These are phyloP conservation scores for Myrica gale DNA, from an alignment of 306 rosid species.

Conservation along the genomic window DNA sequence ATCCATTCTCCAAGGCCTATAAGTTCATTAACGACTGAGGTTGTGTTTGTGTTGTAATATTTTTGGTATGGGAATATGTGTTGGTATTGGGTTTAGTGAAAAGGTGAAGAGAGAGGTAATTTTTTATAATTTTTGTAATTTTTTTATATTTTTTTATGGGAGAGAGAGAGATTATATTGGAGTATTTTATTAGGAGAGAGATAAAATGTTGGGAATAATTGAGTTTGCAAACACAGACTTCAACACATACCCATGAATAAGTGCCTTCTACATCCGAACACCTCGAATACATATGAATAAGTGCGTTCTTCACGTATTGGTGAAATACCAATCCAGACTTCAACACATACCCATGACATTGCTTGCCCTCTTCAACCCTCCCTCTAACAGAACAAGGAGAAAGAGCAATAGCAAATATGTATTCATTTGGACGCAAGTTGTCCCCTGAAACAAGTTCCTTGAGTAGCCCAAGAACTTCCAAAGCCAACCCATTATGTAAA, in stretches of 20 bases:
- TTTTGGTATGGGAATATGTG: no score
- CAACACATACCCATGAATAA: no score
- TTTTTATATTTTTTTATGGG: no score
- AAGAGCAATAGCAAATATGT: slow-evolving; percentile 46
- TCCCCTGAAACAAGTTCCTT: slow-evolving; percentile 36
- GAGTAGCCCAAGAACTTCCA: slow-evolving; percentile 47
- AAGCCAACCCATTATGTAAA: slow-evolving; percentile 40
- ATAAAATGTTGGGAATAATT: no score
- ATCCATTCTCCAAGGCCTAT: slow-evolving; percentile 49
- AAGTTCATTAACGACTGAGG: slow-evolving; percentile 45
- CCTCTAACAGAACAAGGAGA: slow-evolving; percentile 48
- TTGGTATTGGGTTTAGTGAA: no score
- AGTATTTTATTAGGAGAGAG: no score
- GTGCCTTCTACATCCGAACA: slow-evolving; percentile 34
- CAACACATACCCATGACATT: slow-evolving; percentile 53
- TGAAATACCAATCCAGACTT: slow-evolving; percentile 51
- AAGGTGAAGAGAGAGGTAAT: no score
- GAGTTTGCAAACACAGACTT: no score
- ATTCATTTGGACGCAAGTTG: slow-evolving; percentile 39
- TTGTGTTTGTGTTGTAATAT: no score
- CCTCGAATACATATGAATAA: slow-evolving; percentile 59
- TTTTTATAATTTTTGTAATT: no score
- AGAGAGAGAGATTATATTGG: no score
- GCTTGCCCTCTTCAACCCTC: slow-evolving; percentile 59
- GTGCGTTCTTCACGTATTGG: slow-evolving; percentile 54